These are phyloP conservation scores for Paraphaeosphaeria minitans DNA, from an alignment of 2,329 filamentous ascomycete species.

Conservation along the genomic window DNA sequence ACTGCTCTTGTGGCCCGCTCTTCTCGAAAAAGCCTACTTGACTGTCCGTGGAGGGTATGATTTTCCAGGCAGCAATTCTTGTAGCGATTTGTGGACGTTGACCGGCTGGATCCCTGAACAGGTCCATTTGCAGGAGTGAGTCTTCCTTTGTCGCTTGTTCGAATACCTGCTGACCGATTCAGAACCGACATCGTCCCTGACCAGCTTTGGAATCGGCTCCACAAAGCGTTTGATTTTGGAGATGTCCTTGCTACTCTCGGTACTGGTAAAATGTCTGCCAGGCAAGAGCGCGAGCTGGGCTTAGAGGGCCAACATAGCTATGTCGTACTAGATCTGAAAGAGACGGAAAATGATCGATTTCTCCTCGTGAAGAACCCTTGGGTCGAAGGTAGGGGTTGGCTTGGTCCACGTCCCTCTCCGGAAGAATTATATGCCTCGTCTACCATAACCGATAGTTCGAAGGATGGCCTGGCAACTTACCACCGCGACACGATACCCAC, in stretches of 20 bases:
- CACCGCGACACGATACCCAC: slow-evolving; percentile 35
- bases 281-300: slow-evolving; percentile 80
- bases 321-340: slow-evolving; percentile 79
- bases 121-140: slow-evolving; percentile 78
- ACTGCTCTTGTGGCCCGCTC: slow-evolving; percentile 83
- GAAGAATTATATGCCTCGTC: slow-evolving; percentile 24
- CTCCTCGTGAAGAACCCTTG: slow-evolving; percentile 95
- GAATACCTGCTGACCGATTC: slow-evolving; percentile 15
- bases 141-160: neutral
- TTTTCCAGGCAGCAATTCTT: slow-evolving; percentile 96
- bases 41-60: slow-evolving; percentile 96
- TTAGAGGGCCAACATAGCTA: slow-evolving; percentile 93
- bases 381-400: slow-evolving; percentile 81
- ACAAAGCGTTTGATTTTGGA: slow-evolving; percentile 73
- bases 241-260: slow-evolving; percentile 89
- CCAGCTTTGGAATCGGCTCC: slow-evolving; percentile 77
- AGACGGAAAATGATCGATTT: slow-evolving; percentile 65
- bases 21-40: slow-evolving; percentile 94
- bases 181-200: slow-evolving; percentile 79
- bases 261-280: slow-evolving; percentile 77
- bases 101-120: slow-evolving; percentile 98
- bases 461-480: slow-evolving; percentile 26
- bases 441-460: slow-evolving; percentile 21
- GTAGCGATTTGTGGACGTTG: slow-evolving; percentile 89
- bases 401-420: slow-evolving; percentile 51